A percentile compares a stretch with the other conserved stretches of the same genome.
These are phyloP conservation scores for Stemphylium lycopersici DNA, from an alignment of 2,329 filamentous ascomycete genomes.

Conservation along the genomic window DNA sequence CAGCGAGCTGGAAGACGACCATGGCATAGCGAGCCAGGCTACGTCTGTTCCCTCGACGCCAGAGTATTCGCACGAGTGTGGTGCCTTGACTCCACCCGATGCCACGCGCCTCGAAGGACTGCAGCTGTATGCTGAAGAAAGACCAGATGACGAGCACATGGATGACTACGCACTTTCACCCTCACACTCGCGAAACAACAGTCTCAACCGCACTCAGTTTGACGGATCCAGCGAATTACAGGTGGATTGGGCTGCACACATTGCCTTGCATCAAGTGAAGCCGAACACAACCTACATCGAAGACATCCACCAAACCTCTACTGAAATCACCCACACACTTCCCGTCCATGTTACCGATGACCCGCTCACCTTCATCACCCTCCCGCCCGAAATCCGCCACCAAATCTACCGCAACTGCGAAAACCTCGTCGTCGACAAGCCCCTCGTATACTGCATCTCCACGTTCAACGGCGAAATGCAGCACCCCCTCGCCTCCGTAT, in stretches of 20 bases:
- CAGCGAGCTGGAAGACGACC: slow-evolving; percentile 26
- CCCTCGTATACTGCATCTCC: slow-evolving; percentile 51
- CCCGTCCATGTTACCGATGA: slow-evolving; percentile 7
- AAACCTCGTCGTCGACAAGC: slow-evolving; percentile 43
- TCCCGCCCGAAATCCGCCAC: slow-evolving; percentile 47
- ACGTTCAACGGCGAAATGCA: slow-evolving; percentile 46
- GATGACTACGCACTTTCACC: slow-evolving; percentile 40
- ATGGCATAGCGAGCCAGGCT: slow-evolving; percentile 24
- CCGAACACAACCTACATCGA: slow-evolving; percentile 19
- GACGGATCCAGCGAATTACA: slow-evolving; percentile 23
- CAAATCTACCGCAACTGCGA: slow-evolving; percentile 47
- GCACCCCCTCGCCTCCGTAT: slow-evolving; percentile 47
- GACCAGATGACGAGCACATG: slow-evolving; percentile 32
- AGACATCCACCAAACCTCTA: not conserved
- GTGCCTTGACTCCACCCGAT: slow-evolving; percentile 28
- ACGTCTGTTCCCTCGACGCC: slow-evolving; percentile 33
- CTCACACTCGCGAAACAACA: slow-evolving; percentile 29
- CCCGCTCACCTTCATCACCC: slow-evolving; percentile 41
- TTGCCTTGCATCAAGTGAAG: slow-evolving; percentile 15
- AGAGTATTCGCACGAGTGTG: slow-evolving; percentile 22
- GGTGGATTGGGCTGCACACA: slow-evolving; percentile 28
- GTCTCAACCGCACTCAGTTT: slow-evolving; percentile 22
- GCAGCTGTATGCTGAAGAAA: slow-evolving; percentile 20
- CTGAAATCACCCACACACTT: not conserved
- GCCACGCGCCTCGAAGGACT: slow-evolving; percentile 25